phyloP scores from a whole-genome alignment of 306 rosid genomes.

The Citrullus colocynthis region DNA sequence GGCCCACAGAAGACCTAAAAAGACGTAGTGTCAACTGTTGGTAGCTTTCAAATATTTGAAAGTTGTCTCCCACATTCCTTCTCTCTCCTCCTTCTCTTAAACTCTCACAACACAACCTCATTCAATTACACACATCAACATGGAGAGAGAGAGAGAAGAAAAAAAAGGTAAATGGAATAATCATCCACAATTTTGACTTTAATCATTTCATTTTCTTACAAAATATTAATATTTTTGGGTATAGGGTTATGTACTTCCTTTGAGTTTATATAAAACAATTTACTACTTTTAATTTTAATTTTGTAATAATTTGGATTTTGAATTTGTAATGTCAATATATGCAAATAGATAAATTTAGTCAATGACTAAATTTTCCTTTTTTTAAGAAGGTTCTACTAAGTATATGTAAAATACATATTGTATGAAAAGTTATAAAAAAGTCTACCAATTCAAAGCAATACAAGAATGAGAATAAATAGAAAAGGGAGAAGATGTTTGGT shows the following conservation, averaged over 20 bases:
- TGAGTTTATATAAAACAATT: not conserved
- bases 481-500: no score
- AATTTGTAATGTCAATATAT: not conserved
- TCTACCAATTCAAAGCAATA: no score
- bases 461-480: no score
- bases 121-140: not conserved
- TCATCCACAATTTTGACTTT: not conserved
- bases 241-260: not conserved
- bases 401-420: no score
- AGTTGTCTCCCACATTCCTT: slow-evolving; percentile 69
- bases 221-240: not conserved
- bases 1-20: slow-evolving; percentile 27
- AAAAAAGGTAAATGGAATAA: not conserved
- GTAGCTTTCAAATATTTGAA: slow-evolving; percentile 44
- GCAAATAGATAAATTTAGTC: no score
- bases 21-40: slow-evolving; percentile 62
- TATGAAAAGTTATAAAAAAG: no score
- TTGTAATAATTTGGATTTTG: no score
- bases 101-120: not conserved
- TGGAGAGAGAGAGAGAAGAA: not conserved
- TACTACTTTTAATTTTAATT: not conserved
- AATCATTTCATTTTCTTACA: not conserved
- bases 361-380: no score
- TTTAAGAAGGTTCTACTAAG: no score
- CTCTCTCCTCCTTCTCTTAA: not conserved